phyloP scores from a whole-genome alignment of 1,284 basidiomycete species.

The Dichomitus squalens region DNA sequence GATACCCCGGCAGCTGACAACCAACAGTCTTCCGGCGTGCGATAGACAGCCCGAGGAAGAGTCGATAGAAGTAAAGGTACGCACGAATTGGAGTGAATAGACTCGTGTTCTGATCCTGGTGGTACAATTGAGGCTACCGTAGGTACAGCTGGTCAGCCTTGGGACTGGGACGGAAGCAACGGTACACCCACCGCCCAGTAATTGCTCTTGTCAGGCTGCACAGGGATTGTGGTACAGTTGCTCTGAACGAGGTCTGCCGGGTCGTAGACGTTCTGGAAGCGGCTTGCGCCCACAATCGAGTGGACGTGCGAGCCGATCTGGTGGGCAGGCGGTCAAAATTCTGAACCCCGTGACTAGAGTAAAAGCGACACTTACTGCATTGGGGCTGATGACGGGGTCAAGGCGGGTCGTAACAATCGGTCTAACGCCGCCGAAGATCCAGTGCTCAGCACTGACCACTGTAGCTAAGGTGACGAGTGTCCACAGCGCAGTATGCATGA shows the following conservation, averaged over 20 bases:
- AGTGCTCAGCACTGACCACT: conserved; percentile 27
- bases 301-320: conserved; percentile 31
- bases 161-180: neutral
- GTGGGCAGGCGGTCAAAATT: neutral
- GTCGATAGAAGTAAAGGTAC: conserved; percentile 3
- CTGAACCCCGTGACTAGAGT: neutral
- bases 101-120: conserved; percentile 25
- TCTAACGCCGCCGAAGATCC: conserved; percentile 28
- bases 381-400: conserved; percentile 32
- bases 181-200: conserved; percentile 30
- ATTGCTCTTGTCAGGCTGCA: conserved; percentile 30
- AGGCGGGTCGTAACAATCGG: conserved; percentile 30
- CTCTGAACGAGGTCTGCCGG: conserved; percentile 23
- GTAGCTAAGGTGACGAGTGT: conserved; percentile 22
- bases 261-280: conserved; percentile 24
- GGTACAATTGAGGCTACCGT: conserved; percentile 25
- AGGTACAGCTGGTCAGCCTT: neutral
- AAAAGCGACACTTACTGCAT: conserved; percentile 15
- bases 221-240: conserved; percentile 28
- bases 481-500: conserved; percentile 16
- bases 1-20: no score
- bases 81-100: conserved; percentile 26
- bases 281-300: conserved; percentile 31
- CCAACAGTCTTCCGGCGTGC: neutral
- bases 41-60: neutral